Base-by-base conservation (phyloP, 1,139 yeast genomes). In the Tardiomyces depauwii region DNA sequence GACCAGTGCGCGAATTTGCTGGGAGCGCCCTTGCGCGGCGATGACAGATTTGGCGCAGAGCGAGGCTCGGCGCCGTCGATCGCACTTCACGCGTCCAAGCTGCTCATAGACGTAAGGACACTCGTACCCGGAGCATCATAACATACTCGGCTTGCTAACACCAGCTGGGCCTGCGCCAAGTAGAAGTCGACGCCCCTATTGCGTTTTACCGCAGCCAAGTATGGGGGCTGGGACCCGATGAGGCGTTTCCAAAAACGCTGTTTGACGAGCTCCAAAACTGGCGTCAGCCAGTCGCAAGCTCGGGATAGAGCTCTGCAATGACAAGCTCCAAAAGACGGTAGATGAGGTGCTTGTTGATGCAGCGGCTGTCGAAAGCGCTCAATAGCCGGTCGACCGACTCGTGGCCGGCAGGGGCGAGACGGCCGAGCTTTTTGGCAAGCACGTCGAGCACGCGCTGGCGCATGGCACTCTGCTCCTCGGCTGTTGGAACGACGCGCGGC, bases 311-410 rank as follows among this genome's bases (percentile, higher is more conserved):
- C 21, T 59, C 53, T 4, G 60, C 46, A 13, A 72, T 51, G 1
- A 70, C 11, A 40, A 67, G 55, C 51, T 74, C 78, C 27, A 72
- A 18, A 2, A 73, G 18, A 30, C 56, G 59, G 54, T 65, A 65
- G 2, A 71, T 51, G 44, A 74, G 54, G 44, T 68, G 66, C 54
- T 70, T 68, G 58, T 74, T 74, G 18, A 73, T 58, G 18, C 56
- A 49, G 46, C 63, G 62, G 50, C 66, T 58, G 36, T 61, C 63
- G 44, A 73, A 66, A 16, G 62, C 49, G 16, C 63, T 62, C 40
- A 74, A 53, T 18, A 72, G 27, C 41, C 52, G 60, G 33, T 63
- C 64, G 11, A 28, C 16, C 3, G 12, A 30, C 11, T 2, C 28
- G 19, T 7, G 10, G 11, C n/a, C 43, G 28, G 28, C 10, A 12